Conservation (phyloP, 257 asterid genomes). For the Solanum tarijense region DNA sequence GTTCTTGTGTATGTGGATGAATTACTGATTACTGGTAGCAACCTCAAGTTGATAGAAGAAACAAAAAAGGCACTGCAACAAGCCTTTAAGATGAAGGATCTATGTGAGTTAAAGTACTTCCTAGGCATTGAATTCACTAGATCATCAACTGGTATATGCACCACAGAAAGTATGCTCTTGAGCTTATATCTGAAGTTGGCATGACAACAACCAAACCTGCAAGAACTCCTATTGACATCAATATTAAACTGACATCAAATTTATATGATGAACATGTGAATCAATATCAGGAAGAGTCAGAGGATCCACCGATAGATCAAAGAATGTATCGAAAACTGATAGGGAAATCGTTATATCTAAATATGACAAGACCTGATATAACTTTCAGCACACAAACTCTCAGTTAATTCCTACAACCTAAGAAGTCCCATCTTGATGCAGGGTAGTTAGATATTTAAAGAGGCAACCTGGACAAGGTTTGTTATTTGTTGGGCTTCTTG, state of each 20-base stretch:
- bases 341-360: not conserved
- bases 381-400: too few species aligned
- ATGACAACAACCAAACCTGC: not conserved
- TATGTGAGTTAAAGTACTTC: not conserved
- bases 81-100: not conserved
- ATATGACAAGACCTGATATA: not conserved
- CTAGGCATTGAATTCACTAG: not conserved
- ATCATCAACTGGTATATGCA: too few species aligned
- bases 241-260: not conserved
- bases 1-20: not conserved
- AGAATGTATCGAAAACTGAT: not conserved
- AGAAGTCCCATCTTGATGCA: too few species aligned
- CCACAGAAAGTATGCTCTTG: not conserved
- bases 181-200: not conserved
- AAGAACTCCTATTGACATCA: not conserved
- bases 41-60: not conserved
- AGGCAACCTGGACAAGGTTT: too few species aligned
- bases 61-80: not conserved
- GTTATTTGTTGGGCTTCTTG: too few species aligned
- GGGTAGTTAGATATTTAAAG: too few species aligned
- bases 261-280: not conserved
- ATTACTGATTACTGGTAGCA: too few species aligned
- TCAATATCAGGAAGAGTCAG: not conserved
- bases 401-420: too few species aligned
- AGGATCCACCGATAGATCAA: not conserved